Evolutionary conservation across 163 green algal species (phyloP).

Genomic region (Prototheca cutis): DNA sequence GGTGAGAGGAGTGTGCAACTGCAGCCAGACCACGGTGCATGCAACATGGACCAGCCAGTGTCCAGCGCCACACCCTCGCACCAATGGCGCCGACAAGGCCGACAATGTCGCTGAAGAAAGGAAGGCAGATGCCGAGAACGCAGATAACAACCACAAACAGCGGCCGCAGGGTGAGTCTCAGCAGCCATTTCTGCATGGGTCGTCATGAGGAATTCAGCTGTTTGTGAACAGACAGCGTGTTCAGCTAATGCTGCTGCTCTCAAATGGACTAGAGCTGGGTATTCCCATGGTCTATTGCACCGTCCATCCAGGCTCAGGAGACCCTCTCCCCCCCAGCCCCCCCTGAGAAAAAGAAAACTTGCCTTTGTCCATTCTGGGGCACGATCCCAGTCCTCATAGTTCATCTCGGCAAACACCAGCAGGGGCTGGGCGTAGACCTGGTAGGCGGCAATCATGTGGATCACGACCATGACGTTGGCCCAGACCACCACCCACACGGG

Average conservation of each 20-base stretch:
- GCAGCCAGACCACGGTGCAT: too few relatives aligned
- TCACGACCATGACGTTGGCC: constrained; percentile 32
- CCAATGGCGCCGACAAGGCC: constrained; percentile 21
- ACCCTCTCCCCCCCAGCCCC: too few relatives aligned
- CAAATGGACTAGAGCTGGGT: too few relatives aligned
- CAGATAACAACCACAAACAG: constrained; percentile 19
- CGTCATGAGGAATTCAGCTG: too few relatives aligned
- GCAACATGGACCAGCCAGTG: too few relatives aligned
- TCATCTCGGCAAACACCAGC: constrained; percentile 12
- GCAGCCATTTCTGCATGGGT: neutral
- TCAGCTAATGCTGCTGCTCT: too few relatives aligned
- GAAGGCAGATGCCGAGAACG: constrained; percentile 16
- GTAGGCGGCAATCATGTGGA: constrained; percentile 31
- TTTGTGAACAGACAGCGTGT: too few relatives aligned
- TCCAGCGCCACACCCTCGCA: too few relatives aligned
- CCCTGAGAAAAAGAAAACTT: too few relatives aligned
- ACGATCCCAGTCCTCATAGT: neutral
- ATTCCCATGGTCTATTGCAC: too few relatives aligned
- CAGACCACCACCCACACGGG: constrained; percentile 28
- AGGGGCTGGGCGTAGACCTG: constrained; percentile 33
- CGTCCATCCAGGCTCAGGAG: too few relatives aligned
- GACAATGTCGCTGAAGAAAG: constrained; percentile 11
- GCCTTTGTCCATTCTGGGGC: neutral
- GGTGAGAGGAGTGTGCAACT: too few relatives aligned
- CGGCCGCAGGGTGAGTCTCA: constrained; percentile 14